Evolutionary conservation across 805 yeast genomes (phyloP).

Genomic region (Candida awuae): DNA sequence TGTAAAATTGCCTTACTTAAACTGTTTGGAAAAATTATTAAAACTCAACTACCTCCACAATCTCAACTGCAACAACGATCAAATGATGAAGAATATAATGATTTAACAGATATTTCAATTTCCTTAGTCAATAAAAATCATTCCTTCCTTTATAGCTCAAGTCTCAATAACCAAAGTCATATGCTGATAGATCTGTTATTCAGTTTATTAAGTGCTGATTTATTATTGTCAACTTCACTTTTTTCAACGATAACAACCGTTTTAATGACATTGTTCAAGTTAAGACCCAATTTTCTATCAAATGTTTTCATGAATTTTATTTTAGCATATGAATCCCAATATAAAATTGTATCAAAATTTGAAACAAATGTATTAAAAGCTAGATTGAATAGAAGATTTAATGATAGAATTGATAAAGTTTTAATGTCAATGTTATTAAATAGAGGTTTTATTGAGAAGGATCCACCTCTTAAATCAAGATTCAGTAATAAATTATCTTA

Average conservation of each 20-base stretch:
- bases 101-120: conserved; percentile 33
- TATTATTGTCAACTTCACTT: conserved; percentile 46
- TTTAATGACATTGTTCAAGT: conserved; percentile 51
- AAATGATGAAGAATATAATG: background rate
- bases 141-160: conserved; percentile 44
- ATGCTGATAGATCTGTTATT: conserved; percentile 61
- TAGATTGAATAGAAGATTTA: conserved; percentile 27
- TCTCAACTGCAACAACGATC: conserved; percentile 20
- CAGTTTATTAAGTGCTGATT: conserved; percentile 45
- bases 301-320: conserved; percentile 50
- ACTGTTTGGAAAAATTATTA: conserved; percentile 54
- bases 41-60: conserved; percentile 45
- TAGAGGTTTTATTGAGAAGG: conserved; percentile 28
- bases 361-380: conserved; percentile 29
- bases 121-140: conserved; percentile 49
- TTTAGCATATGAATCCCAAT: conserved; percentile 51
- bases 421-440: conserved; percentile 27
- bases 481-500: conserved; percentile 29
- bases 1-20: conserved; percentile 64
- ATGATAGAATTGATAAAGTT: conserved; percentile 31
- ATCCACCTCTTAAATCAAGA: conserved; percentile 24
- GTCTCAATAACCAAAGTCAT: conserved; percentile 64
- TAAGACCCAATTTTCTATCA: conserved; percentile 53
- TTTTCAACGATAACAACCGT: conserved; percentile 65
- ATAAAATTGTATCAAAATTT: conserved; percentile 45